phyloP scores from a whole-genome alignment of 2,329 filamentous ascomycete genomes.

The Colletotrichum liaoningense region DNA sequence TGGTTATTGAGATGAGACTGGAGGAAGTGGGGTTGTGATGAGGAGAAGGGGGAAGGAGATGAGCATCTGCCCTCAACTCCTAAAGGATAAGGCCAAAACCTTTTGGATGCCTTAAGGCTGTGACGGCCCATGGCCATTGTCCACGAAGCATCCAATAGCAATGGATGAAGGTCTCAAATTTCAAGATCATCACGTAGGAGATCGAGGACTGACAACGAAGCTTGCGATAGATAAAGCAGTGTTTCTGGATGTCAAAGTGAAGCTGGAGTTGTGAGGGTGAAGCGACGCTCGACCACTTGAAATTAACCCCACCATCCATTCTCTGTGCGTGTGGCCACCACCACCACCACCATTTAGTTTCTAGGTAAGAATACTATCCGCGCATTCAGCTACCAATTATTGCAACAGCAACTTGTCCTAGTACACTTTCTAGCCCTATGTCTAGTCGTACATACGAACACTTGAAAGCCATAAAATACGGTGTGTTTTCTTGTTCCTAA shows the following conservation, averaged over 20 bases:
- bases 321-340: neutral
- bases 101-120: constrained; percentile 22
- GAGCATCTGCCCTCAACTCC: neutral
- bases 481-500: neutral
- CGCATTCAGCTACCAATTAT: neutral
- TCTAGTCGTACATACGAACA: neutral
- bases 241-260: neutral
- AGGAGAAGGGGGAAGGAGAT: constrained; percentile 10
- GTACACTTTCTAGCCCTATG: neutral
- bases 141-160: neutral
- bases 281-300: neutral
- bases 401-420: neutral
- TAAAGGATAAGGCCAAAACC: constrained; percentile 29
- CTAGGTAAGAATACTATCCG: neutral
- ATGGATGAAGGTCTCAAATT: neutral
- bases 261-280: constrained; percentile 2
- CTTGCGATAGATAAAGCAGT: neutral
- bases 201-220: neutral
- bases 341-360: neutral
- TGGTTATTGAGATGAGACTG: constrained; percentile 2
- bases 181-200: neutral
- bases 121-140: neutral
- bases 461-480: neutral
- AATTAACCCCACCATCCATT: neutral
- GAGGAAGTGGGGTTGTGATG: constrained; percentile 7